phyloP scores from a whole-genome alignment of 257 asterid genomes.

The Nyctanthes arbortristis region DNA sequence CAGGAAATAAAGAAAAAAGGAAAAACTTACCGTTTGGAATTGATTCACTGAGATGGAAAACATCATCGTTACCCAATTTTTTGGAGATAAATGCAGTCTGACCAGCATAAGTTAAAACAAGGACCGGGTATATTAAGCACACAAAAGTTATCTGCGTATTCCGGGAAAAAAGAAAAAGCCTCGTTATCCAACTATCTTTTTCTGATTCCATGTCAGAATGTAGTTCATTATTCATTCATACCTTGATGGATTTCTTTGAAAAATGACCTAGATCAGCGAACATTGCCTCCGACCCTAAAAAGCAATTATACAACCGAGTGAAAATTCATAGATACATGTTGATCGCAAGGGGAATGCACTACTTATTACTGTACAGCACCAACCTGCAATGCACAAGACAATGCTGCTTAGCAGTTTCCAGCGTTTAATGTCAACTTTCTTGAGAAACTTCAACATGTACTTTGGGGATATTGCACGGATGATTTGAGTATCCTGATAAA shows the following conservation, averaged over 20 bases:
- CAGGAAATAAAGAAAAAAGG: constrained; percentile 15
- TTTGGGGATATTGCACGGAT: constrained; percentile 75
- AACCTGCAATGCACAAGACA: constrained; percentile 84
- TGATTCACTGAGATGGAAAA: constrained; percentile 81
- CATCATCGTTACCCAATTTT: constrained; percentile 39
- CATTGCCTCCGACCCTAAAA: constrained; percentile 87
- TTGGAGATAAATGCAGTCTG: constrained; percentile 80
- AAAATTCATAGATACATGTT: constrained; percentile 14
- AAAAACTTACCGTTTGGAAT: constrained; percentile 70
- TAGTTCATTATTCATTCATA: constrained; percentile 11
- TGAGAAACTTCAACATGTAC: constrained; percentile 72
- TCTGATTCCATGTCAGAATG: constrained; percentile 1
- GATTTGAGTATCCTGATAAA: constrained; percentile 43
- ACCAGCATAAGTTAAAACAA: constrained; percentile 82
- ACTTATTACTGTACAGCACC: constrained; percentile 22
- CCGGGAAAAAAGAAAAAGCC: constrained; percentile 23
- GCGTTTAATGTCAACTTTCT: constrained; percentile 49
- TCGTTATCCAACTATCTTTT: constrained; percentile 1
- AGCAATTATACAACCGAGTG: constrained; percentile 9
- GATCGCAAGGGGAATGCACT: neutral
- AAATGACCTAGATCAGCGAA: constrained; percentile 93
- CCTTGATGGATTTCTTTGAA: constrained; percentile 88
- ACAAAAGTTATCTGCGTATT: constrained; percentile 74
- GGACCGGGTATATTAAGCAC: constrained; percentile 82
- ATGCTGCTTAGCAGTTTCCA: constrained; percentile 83